Conservation (phyloP, 139 green algal genomes). For the Picochlorum sp. region DNA sequence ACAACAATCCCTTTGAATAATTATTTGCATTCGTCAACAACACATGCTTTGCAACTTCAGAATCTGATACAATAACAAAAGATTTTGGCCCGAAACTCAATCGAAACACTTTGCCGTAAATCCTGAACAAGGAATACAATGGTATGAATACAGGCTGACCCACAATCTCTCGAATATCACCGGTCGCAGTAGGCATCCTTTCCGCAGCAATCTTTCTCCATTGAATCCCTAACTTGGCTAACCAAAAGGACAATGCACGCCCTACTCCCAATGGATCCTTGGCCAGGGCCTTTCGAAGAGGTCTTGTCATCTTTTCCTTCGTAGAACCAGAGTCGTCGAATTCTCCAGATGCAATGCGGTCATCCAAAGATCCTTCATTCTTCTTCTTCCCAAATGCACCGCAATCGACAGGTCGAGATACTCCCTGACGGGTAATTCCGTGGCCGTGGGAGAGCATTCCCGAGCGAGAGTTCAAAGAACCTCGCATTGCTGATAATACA, state of each 20-base stretch:
- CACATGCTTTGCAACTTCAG: slow-evolving; percentile 67
- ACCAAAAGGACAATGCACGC: slow-evolving; percentile 33
- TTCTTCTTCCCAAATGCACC: background rate
- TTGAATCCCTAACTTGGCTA: slow-evolving; percentile 54
- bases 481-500: too few relatives aligned
- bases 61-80: slow-evolving; percentile 91
- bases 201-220: slow-evolving; percentile 50
- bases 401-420: background rate
- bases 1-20: slow-evolving; percentile 85
- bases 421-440: background rate
- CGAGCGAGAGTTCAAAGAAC: too few relatives aligned
- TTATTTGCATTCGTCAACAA: slow-evolving; percentile 80
- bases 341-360: slow-evolving; percentile 47
- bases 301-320: slow-evolving; percentile 65
- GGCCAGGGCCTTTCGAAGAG: slow-evolving; percentile 57
- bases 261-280: slow-evolving; percentile 59
- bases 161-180: slow-evolving; percentile 86
- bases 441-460: too few relatives aligned
- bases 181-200: slow-evolving; percentile 70
- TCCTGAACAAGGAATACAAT: slow-evolving; percentile 80
- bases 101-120: slow-evolving; percentile 66
- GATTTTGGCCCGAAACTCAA: slow-evolving; percentile 91
- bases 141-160: slow-evolving; percentile 92
- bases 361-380: slow-evolving; percentile 9
- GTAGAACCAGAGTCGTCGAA: slow-evolving; percentile 63